These are phyloP conservation scores for Pachysandra terminalis DNA, from an alignment of 164 flowering plant genomes.

Conservation along the genomic window DNA sequence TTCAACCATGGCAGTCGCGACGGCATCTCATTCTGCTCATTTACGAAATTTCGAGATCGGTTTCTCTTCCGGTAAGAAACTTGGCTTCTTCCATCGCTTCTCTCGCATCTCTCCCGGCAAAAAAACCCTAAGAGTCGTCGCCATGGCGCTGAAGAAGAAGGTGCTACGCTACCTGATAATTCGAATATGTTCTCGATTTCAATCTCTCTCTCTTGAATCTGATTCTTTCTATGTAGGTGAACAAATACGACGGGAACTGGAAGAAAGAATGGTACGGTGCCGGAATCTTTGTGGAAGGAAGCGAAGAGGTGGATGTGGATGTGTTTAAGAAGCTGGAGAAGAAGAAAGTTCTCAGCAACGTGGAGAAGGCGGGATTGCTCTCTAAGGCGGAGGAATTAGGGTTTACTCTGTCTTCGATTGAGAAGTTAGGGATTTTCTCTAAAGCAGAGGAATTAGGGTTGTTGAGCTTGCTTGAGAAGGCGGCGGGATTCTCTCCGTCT, in stretches of 20 bases:
- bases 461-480: constrained; percentile 66
- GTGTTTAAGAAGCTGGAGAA: constrained; percentile 84
- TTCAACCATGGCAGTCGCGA: constrained; percentile 41
- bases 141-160: constrained; percentile 60
- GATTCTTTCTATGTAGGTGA: constrained; percentile 43
- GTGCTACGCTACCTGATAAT: constrained; percentile 9
- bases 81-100: constrained; percentile 16
- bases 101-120: constrained; percentile 22
- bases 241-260: constrained; percentile 70
- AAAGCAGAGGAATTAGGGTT: constrained; percentile 88
- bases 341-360: constrained; percentile 73
- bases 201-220: neutral
- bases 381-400: constrained; percentile 85
- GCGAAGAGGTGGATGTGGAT: constrained; percentile 73
- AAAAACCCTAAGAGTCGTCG: constrained; percentile 30
- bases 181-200: neutral
- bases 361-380: constrained; percentile 77
- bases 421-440: constrained; percentile 75
- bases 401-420: constrained; percentile 75
- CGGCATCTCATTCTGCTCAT: constrained; percentile 30
- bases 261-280: constrained; percentile 90
- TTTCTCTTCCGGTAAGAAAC: too few relatives aligned
- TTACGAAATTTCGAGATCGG: constrained; percentile 13
- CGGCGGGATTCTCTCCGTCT: constrained; percentile 57
- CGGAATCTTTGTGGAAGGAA: constrained; percentile 71